Evolutionary conservation across 495 filamentous ascomycete species (phyloP), one percentile per base, ranked within the genome.

Genomic region (Corynascus novoguineensis): DNA sequence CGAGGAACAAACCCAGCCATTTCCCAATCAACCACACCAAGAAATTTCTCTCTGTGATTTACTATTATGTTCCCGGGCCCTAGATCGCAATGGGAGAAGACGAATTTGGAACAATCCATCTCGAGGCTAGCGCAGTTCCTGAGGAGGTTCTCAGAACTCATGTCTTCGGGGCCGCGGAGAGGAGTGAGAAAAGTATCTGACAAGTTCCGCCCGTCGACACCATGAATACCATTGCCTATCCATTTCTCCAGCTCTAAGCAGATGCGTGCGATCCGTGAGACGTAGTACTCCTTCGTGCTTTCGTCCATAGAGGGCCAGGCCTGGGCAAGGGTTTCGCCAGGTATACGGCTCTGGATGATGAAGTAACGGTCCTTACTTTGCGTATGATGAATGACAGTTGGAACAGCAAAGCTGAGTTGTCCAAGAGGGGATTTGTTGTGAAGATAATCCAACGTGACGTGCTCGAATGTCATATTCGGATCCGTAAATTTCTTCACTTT

Each of bases 361-460:
- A 54, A 54, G 37, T 45, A 54, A 44, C 51, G 51, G 27, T 44
- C 40, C 51, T 54, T 44, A 27, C 38, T 54, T n/a, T 15, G 51
- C 25, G 24, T 27, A 45, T 54, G 38, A 17, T 54, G 34, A 40
- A 45, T 45, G 38, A 54, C 38, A 12, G 22, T 54, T 21, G 51
- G 38, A 27, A 54, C 9, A 25, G 51, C 38, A 22, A 54, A 54
- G 51, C 38, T 54, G 17, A 54, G 38, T 27, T 54, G 1, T 34
- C 51, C 51, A 44, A 54, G 51, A 25, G 51, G 51, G 51, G 38
- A 54, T 54, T 54, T 54, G 51, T 54, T 54, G 38, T 54, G 51
- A 28, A 54, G 51, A 34, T 54, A 17, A 45, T 54, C 38, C 51
- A 54, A 45, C 51, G 51, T 54, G 38, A 54, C 51, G 40, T 54